Percentiles rank a stretch among this genome's conserved stretches.
phyloP scores from a whole-genome alignment of 2,329 filamentous ascomycete species.

The Geosmithia morbida region DNA sequence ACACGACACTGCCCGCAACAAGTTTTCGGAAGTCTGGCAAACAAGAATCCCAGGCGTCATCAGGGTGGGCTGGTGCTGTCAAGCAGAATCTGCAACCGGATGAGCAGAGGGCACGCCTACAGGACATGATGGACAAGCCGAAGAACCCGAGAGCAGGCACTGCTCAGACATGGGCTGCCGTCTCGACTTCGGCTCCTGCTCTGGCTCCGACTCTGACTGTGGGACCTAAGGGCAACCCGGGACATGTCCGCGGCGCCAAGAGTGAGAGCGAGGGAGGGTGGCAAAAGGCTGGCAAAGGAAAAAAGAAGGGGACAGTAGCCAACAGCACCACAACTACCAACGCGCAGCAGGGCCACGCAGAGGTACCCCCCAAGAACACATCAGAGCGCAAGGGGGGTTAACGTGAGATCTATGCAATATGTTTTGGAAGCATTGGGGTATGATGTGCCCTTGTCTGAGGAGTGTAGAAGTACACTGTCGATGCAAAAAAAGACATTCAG shows the following conservation, averaged over 20 bases:
- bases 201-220: not conserved
- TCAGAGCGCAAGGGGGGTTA: slow-evolving; percentile 50
- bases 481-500: too few relatives aligned
- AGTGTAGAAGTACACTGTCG: not conserved
- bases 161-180: too few relatives aligned
- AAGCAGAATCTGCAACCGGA: slow-evolving; percentile 3
- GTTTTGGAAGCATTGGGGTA: too few relatives aligned
- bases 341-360: slow-evolving; percentile 22
- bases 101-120: slow-evolving; percentile 3
- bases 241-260: slow-evolving; percentile 37
- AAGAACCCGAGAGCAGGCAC: not conserved
- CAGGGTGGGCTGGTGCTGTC: not conserved
- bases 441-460: not conserved
- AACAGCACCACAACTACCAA: slow-evolving; percentile 10
- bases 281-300: slow-evolving; percentile 41
- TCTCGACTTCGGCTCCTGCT: too few relatives aligned
- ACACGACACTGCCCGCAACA: slow-evolving; percentile 55
- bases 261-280: slow-evolving; percentile 40
- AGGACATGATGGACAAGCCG: slow-evolving; percentile 3
- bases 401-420: slow-evolving; percentile 7
- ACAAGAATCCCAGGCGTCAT: not conserved
- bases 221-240: slow-evolving; percentile 24
- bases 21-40: slow-evolving; percentile 31
- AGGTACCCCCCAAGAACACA: slow-evolving; percentile 42
- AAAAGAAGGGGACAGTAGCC: slow-evolving; percentile 20